Evolutionary conservation across 768 basidiomycete species (phyloP), one percentile per base, ranked within the genome.

Genomic region (Obba rivulosa): DNA sequence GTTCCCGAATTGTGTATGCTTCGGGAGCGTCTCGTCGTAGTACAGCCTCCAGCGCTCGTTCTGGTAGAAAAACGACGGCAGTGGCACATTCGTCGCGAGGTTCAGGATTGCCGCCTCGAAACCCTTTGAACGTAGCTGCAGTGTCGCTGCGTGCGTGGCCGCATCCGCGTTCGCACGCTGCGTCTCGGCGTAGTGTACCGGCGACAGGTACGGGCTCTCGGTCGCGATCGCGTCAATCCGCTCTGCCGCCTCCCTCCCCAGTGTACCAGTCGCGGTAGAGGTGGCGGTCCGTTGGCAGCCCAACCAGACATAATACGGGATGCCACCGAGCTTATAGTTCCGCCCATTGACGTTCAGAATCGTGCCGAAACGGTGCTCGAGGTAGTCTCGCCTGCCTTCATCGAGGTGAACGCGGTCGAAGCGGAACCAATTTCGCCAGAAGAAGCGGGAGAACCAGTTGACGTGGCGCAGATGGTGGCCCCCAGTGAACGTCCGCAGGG

Each of bases 301-400:
- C 24, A 89, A 72, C 76, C 83, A 87, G 55, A 89, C 79, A 61
- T 87, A 88, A 67, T 84, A 85, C 0, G 81, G 80, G 23, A 84
- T 56, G 45, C 53, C 48, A 23, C 53, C 53, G 24, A 88, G 66
- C 59, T 85, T 83, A 41, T 71, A 72, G 67, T 88, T 88, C 42
- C 87, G 76, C 9, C 77, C 86, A 56, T 88, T 89, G 68, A 79
- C 84, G 28, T 71, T 76, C 61, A 85, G 87, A 57, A 79, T 67
- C 22, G 86, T 87, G 35, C 85, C 85, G 65, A 87, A 87, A 49
- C 78, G 79, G 64, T 87, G 85, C 62, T 90, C 87, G 28, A 89
- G 73, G 62, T 88, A 89, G 45, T 83, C 79, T 17, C 84, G 73
- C 28, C 85, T 67, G 22, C 78, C 76, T 8, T 80, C 78, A 20